A percentile compares a stretch with the other conserved stretches of the same genome.
phyloP scores from a whole-genome alignment of 495 filamentous ascomycete species.

The Talaromyces adpressus region DNA sequence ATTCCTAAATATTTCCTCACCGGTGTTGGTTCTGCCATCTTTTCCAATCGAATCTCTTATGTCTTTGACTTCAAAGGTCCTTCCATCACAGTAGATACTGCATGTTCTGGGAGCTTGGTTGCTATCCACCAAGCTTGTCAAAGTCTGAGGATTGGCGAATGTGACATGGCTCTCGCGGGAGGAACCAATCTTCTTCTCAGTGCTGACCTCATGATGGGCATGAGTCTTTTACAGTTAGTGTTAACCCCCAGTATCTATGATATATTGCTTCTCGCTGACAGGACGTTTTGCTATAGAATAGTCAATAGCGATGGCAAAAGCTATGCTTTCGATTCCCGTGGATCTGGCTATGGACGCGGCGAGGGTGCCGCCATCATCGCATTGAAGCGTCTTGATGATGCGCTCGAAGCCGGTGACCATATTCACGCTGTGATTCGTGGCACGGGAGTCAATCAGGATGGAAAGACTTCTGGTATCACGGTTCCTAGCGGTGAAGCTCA shows the following conservation, averaged over 20 bases:
- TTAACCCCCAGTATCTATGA: no score
- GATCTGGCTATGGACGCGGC: slow-evolving; percentile 30
- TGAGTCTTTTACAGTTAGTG: no score
- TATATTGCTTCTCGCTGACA: no score
- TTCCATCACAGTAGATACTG: slow-evolving; percentile 36
- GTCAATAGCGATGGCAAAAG: no score
- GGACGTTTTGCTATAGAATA: no score
- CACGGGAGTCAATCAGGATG: slow-evolving; percentile 39
- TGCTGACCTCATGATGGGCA: no score
- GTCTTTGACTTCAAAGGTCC: slow-evolving; percentile 28
- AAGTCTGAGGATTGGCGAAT: slow-evolving; percentile 27
- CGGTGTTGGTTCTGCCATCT: slow-evolving; percentile 30
- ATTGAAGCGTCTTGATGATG: slow-evolving; percentile 30
- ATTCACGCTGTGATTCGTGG: slow-evolving; percentile 33
- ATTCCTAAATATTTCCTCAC: slow-evolving; percentile 31
- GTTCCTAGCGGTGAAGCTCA: slow-evolving; percentile 20
- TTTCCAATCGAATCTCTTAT: slow-evolving; percentile 30
- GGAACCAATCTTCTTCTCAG: slow-evolving; percentile 25
- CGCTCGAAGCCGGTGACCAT: slow-evolving; percentile 26
- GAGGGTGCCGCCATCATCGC: slow-evolving; percentile 28
- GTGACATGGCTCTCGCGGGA: no score
- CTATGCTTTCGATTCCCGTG: slow-evolving; percentile 23
- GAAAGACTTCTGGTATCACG: slow-evolving; percentile 19
- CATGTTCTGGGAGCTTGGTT: slow-evolving; percentile 29
- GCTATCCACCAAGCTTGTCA: slow-evolving; percentile 29